Evolutionary conservation across 768 basidiomycete species (phyloP).

Genomic region (Tremella mesenterica): DNA sequence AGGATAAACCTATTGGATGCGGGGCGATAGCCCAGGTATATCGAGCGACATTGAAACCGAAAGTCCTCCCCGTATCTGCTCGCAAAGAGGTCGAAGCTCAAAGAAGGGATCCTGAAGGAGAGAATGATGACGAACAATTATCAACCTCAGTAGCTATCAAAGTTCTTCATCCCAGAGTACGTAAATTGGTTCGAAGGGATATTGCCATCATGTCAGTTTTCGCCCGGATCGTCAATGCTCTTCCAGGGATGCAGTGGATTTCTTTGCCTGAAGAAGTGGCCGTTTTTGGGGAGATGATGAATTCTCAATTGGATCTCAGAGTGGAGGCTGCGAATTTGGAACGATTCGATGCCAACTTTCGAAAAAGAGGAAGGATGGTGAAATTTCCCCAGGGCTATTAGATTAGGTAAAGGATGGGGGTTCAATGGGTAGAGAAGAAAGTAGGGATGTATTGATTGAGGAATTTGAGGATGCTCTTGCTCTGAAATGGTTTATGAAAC

Average conservation of each 20-base stretch:
- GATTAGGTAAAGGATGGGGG: conserved; percentile 64
- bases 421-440: conserved; percentile 18
- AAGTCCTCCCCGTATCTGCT: conserved; percentile 66
- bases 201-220: conserved; percentile 93
- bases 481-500: conserved; percentile 71
- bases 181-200: conserved; percentile 74
- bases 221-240: conserved; percentile 61
- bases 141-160: conserved; percentile 86
- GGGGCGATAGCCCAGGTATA: conserved; percentile 99
- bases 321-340: conserved; percentile 81
- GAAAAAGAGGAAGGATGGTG: conserved; percentile 62
- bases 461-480: conserved; percentile 90
- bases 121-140: conserved; percentile 37
- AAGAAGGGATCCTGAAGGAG: conserved; percentile 68
- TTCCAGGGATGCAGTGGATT: conserved; percentile 94
- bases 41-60: conserved; percentile 69
- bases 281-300: conserved; percentile 95
- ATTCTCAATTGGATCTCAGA: conserved; percentile 80
- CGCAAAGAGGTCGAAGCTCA: too few species aligned
- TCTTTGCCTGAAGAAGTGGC: conserved; percentile 89
- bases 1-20: conserved; percentile 79
- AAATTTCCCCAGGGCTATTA: conserved; percentile 74
- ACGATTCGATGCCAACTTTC: conserved; percentile 78
- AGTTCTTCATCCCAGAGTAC: conserved; percentile 79
- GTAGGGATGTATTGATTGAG: conserved; percentile 67